These are phyloP conservation scores for Yamadazyma insecticola DNA, from an alignment of 805 yeast genomes.

Conservation along the genomic window DNA sequence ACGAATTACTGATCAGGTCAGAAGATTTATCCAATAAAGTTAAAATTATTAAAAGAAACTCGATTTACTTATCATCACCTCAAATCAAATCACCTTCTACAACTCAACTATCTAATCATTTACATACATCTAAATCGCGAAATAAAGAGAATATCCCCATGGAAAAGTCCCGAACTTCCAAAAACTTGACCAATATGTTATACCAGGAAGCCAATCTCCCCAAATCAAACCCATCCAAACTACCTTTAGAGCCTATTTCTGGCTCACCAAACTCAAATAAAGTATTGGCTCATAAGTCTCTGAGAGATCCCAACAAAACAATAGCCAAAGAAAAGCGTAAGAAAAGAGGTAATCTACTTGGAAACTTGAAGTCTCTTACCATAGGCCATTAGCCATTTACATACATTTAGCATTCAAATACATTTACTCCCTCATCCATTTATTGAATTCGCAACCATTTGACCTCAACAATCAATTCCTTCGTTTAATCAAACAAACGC, in stretches of 20 bases:
- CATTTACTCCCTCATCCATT: too few species aligned
- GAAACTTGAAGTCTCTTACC: conserved; percentile 1
- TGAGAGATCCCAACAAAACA: too few species aligned
- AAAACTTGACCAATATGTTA: conserved; percentile 1
- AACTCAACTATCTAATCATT: conserved; percentile 12
- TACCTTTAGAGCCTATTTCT: conserved; percentile 1
- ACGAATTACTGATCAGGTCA: conserved; percentile 20
- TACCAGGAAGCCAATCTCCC: background rate
- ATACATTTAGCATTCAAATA: too few species aligned
- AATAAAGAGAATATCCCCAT: conserved; percentile 1
- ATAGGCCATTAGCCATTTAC: background rate
- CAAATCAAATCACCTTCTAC: conserved; percentile 19
- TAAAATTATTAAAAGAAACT: conserved; percentile 8
- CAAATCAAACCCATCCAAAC: background rate
- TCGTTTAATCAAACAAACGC: too few species aligned
- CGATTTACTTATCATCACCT: conserved; percentile 6
- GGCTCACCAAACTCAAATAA: conserved; percentile 2
- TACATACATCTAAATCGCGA: conserved; percentile 3
- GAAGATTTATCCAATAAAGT: conserved; percentile 9
- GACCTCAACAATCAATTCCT: too few species aligned
- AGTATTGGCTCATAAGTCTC: too few species aligned
- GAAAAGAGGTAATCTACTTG: conserved; percentile 1
- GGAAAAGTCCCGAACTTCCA: conserved; percentile 2
- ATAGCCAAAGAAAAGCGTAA: background rate
- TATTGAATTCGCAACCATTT: too few species aligned